These are phyloP conservation scores for Pachyrhizus erosus DNA, from an alignment of 306 rosid species.

Conservation along the genomic window DNA sequence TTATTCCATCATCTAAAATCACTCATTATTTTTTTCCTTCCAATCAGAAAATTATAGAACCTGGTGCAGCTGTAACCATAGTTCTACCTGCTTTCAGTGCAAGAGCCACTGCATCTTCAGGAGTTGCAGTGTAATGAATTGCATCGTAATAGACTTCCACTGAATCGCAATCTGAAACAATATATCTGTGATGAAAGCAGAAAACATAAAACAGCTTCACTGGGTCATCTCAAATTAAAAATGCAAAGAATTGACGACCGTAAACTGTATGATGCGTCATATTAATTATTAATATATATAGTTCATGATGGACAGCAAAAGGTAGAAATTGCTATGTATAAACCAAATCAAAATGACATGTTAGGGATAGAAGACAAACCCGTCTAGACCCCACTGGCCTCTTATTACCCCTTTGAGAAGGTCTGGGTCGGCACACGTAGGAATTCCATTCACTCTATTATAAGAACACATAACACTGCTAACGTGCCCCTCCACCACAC, in stretches of 20 bases:
- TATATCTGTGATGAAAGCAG: slow-evolving; percentile 54
- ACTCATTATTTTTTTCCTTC: background rate
- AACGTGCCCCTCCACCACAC: slow-evolving; percentile 80
- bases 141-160: slow-evolving; percentile 62
- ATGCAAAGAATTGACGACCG: background rate
- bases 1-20: background rate
- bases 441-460: slow-evolving; percentile 83
- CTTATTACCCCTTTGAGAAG: slow-evolving; percentile 76
- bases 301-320: background rate
- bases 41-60: slow-evolving; percentile 1
- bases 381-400: slow-evolving; percentile 82
- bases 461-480: slow-evolving; percentile 94
- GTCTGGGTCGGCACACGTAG: slow-evolving; percentile 85
- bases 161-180: slow-evolving; percentile 89
- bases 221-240: slow-evolving; percentile 18
- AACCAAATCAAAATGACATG: background rate
- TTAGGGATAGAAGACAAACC: slow-evolving; percentile 48
- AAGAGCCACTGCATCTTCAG: slow-evolving; percentile 89
- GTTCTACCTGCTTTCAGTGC: slow-evolving; percentile 75
- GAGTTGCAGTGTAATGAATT: slow-evolving; percentile 68
- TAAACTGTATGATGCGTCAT: background rate
- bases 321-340: background rate
- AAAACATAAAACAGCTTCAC: background rate
- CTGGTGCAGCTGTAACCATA: background rate
- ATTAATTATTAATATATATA: background rate